A percentile compares a stretch with the other conserved stretches of the same genome.
These are phyloP conservation scores for Sphaerobolus stellatus DNA, from an alignment of 1,284 basidiomycete genomes.

Conservation along the genomic window DNA sequence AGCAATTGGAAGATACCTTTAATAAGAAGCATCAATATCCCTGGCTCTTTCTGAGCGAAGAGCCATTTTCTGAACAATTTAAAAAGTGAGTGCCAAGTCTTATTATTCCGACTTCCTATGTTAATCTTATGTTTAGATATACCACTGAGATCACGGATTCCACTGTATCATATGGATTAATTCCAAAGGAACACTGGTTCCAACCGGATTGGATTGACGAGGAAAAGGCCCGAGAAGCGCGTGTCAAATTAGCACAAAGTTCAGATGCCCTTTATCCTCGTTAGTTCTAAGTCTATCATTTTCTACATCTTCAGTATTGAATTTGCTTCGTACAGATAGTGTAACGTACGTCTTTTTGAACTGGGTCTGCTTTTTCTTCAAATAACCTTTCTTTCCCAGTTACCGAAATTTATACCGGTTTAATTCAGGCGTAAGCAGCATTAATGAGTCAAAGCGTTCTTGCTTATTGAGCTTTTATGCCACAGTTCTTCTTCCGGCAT, in stretches of 20 bases:
- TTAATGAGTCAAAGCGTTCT: constrained; percentile 10
- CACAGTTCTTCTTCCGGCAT: constrained; percentile 76
- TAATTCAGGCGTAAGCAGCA: constrained; percentile 75
- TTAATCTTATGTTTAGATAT: constrained; percentile 39
- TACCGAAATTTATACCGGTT: constrained; percentile 82
- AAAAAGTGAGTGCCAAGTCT: constrained; percentile 44
- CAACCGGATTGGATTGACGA: constrained; percentile 84
- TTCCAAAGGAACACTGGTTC: constrained; percentile 73
- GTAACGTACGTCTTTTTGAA: too few species aligned
- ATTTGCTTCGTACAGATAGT: constrained; percentile 28
- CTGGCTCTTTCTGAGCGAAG: constrained; percentile 77
- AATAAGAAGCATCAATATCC: constrained; percentile 67
- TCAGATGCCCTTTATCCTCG: too few species aligned
- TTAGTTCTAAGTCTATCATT: too few species aligned
- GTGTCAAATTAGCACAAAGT: too few species aligned
- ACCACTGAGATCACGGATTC: constrained; percentile 56
- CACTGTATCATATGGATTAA: constrained; percentile 65
- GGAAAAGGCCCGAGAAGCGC: constrained; percentile 57
- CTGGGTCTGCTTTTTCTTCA: too few species aligned
- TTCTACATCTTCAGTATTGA: background rate
- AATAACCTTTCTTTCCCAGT: too few species aligned
- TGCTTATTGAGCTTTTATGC: constrained; percentile 14
- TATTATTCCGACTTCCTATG: background rate
- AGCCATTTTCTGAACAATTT: constrained; percentile 68
- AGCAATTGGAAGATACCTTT: constrained; percentile 61